A percentile compares a stretch with the other conserved stretches of the same genome.
Conservation (phyloP, 306 rosid species). For the Gillenia trifoliata region DNA sequence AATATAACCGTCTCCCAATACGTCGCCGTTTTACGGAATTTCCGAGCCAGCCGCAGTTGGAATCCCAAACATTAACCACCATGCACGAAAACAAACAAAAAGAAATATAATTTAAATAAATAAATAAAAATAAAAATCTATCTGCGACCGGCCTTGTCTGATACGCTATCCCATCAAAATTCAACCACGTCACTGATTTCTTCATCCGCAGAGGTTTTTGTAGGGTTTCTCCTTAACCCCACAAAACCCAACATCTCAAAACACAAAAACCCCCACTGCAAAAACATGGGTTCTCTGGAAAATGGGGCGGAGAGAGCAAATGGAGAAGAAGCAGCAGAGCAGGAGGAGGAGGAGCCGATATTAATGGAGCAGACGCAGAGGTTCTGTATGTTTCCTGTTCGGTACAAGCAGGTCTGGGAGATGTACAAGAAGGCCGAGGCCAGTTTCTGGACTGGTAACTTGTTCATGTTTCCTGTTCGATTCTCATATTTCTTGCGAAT, state of each 20-base stretch:
- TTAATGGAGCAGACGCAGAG: conserved; percentile 67
- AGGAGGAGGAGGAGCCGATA: conserved; percentile 52
- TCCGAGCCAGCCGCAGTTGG: not conserved
- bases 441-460: conserved; percentile 93
- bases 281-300: conserved; percentile 50
- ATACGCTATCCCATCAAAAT: conserved; percentile 4
- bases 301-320: conserved; percentile 23
- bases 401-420: conserved; percentile 76
- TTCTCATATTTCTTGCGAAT: not conserved
- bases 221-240: conserved; percentile 17
- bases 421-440: conserved; percentile 94
- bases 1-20: not conserved
- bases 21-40: not conserved
- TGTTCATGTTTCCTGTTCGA: not conserved
- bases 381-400: conserved; percentile 82
- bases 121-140: not conserved
- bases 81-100: not conserved
- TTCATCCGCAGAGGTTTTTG: conserved; percentile 10
- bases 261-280: not conserved
- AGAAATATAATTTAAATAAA: not conserved
- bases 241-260: too few species aligned
- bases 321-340: not conserved
- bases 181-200: not conserved
- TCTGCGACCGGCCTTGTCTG: not conserved
- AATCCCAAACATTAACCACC: not conserved